Percentiles rank a stretch among this genome's conserved stretches.
Evolutionary conservation across 2,329 filamentous ascomycete species (phyloP).

Genomic region (Cyphellophora europaea): DNA sequence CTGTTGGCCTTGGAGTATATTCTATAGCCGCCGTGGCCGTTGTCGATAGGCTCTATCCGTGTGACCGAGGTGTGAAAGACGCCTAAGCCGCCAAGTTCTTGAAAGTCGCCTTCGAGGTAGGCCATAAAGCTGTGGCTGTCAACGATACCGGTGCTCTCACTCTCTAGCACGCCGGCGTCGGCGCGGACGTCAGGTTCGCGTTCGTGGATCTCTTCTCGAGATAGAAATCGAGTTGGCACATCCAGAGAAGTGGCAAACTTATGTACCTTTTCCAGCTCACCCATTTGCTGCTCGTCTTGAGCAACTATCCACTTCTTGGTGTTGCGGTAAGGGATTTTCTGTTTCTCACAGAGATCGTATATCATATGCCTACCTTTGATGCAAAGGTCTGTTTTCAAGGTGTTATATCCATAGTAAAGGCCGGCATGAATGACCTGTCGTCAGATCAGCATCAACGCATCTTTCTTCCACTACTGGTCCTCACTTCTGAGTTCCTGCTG

Average conservation of each 20-base stretch:
- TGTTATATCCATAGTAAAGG: constrained; percentile 70
- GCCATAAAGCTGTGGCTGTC: constrained; percentile 82
- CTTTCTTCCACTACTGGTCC: neutral
- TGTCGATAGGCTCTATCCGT: constrained; percentile 43
- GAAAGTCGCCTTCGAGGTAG: constrained; percentile 65
- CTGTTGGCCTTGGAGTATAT: constrained; percentile 39
- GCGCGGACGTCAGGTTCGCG: constrained; percentile 71
- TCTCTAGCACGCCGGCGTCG: constrained; percentile 66
- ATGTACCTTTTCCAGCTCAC: constrained; percentile 45
- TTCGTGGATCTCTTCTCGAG: constrained; percentile 48
- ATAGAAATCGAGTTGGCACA: constrained; percentile 66
- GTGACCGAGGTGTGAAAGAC: constrained; percentile 62
- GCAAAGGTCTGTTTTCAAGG: constrained; percentile 78
- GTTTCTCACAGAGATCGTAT: constrained; percentile 63
- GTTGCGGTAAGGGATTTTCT: constrained; percentile 61
- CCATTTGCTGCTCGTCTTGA: constrained; percentile 62
- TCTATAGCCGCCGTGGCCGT: constrained; percentile 57
- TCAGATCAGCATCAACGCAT: neutral
- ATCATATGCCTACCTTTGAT: constrained; percentile 65
- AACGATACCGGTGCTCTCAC: constrained; percentile 77
- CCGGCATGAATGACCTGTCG: constrained; percentile 87
- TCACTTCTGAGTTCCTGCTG: constrained; percentile 76
- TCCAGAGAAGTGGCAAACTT: constrained; percentile 40
- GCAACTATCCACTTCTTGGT: constrained; percentile 94
- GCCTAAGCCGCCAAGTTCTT: constrained; percentile 63